Percentiles rank a stretch among this genome's conserved stretches.
phyloP scores from a whole-genome alignment of 1,284 basidiomycete species.

The Cryptococcus sp. region DNA sequence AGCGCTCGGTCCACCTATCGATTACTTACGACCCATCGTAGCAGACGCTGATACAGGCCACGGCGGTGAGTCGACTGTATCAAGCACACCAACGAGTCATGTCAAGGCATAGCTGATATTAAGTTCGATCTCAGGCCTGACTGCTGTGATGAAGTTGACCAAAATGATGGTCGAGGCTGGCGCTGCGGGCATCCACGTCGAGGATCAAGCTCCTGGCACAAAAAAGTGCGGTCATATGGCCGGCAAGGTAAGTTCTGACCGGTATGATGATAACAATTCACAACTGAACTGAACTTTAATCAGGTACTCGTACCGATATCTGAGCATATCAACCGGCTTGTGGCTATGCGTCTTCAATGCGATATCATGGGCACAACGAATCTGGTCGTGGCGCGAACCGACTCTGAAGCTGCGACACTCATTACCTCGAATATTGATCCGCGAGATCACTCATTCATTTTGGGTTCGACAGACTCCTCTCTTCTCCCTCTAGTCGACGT shows the following conservation, averaged over 20 bases:
- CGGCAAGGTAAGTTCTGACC: slow-evolving; percentile 61
- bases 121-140: slow-evolving; percentile 72
- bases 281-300: not conserved
- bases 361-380: slow-evolving; percentile 79
- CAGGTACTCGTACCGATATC: slow-evolving; percentile 62
- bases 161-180: slow-evolving; percentile 79
- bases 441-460: slow-evolving; percentile 94
- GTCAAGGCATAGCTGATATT: not conserved
- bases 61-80: slow-evolving; percentile 58
- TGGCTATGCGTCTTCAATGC: slow-evolving; percentile 74
- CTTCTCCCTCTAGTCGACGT: slow-evolving; percentile 71
- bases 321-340: slow-evolving; percentile 76
- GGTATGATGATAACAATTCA: not conserved
- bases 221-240: slow-evolving; percentile 70
- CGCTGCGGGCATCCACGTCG: slow-evolving; percentile 72
- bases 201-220: slow-evolving; percentile 67
- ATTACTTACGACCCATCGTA: slow-evolving; percentile 90
- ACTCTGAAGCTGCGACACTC: slow-evolving; percentile 89
- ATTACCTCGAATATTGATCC: slow-evolving; percentile 96
- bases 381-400: slow-evolving; percentile 72
- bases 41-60: slow-evolving; percentile 86
- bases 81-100: too few relatives aligned
- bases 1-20: slow-evolving; percentile 63
- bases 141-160: slow-evolving; percentile 91
- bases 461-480: slow-evolving; percentile 79